phyloP scores from a whole-genome alignment of 306 rosid species.

The Parietaria judaica region DNA sequence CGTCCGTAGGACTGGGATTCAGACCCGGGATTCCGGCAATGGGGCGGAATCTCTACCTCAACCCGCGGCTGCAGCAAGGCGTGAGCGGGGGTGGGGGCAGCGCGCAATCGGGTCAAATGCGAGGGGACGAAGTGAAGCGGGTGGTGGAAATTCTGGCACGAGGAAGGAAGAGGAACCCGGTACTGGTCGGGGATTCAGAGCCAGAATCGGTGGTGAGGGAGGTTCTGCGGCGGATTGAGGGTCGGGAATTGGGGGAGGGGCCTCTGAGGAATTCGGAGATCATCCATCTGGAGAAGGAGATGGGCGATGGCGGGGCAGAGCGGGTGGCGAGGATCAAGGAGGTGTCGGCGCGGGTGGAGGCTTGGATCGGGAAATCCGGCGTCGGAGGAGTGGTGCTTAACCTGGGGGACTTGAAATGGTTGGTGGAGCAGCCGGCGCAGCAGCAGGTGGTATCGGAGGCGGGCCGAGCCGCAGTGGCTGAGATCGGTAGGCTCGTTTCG shows the following conservation, averaged over 20 bases:
- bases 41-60: slow-evolving; percentile 55
- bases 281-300: slow-evolving; percentile 66
- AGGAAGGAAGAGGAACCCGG: slow-evolving; percentile 72
- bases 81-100: slow-evolving; percentile 21
- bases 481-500: slow-evolving; percentile 60
- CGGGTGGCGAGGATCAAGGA: slow-evolving; percentile 45
- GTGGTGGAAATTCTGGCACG: slow-evolving; percentile 55
- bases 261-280: slow-evolving; percentile 39
- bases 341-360: slow-evolving; percentile 57
- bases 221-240: slow-evolving; percentile 59
- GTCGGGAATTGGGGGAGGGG: slow-evolving; percentile 54
- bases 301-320: slow-evolving; percentile 47
- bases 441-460: slow-evolving; percentile 58
- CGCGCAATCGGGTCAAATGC: slow-evolving; percentile 36
- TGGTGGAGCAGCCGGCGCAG: slow-evolving; percentile 76
- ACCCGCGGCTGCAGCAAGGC: slow-evolving; percentile 63
- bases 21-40: slow-evolving; percentile 30
- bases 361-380: slow-evolving; percentile 30
- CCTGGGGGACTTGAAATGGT: slow-evolving; percentile 92
- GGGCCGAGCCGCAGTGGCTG: slow-evolving; percentile 64
- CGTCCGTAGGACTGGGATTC: slow-evolving; percentile 42
- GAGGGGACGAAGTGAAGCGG: slow-evolving; percentile 61
- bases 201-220: slow-evolving; percentile 73
- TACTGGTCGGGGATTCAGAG: slow-evolving; percentile 85
- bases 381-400: slow-evolving; percentile 50